Evolutionary conservation across 1,284 basidiomycete species (phyloP), one percentile per base, ranked within the genome.

Genomic region (Puccinia novopanici): DNA sequence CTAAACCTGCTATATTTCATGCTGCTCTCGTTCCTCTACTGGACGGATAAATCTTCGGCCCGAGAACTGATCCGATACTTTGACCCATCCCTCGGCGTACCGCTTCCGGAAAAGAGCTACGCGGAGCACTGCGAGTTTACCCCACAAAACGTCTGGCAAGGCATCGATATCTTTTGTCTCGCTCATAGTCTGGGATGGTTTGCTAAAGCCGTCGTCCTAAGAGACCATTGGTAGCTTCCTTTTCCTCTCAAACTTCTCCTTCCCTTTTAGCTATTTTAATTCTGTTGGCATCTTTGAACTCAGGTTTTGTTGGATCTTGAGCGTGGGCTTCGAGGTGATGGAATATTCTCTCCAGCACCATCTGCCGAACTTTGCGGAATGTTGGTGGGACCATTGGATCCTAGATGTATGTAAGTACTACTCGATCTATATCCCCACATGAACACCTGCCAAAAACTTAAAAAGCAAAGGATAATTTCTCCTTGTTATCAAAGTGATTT

Each of bases 131-230:
- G 92, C 84, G 86, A 88, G 22, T 86, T 93, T 75, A 91, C 90
- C n/a, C 83, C 78, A 17, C 71, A 65, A 15, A 82, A 82, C 63
- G 73, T 82, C 27, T 85, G 92, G 91, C 89, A 91, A 83, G 91
- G 92, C 3, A 86, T 93, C 54, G 92, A 93, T 84, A 91, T 93
- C 75, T 93, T 93, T 85, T 93, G 92, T 84, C 83, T 93, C 27
- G 92, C 92, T 40, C 92, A 93, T 85, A 87, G 92, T 30, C 84
- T 93, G 50, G 92, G 92, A 3, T 93, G 92, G 92, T 93, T 93
- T 85, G 92, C 92, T 61, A 93, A 93, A 85, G 92, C 92, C 2
- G 89, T 93, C 87, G 91, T 93, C 83, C 86, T 93, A 83, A 89
- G 92, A 42, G 92, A 93, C 84, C 93, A 93, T 84, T 93, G 92